Base-by-base conservation (phyloP, 2,329 filamentous ascomycete genomes). In the Fusarium longipes region DNA sequence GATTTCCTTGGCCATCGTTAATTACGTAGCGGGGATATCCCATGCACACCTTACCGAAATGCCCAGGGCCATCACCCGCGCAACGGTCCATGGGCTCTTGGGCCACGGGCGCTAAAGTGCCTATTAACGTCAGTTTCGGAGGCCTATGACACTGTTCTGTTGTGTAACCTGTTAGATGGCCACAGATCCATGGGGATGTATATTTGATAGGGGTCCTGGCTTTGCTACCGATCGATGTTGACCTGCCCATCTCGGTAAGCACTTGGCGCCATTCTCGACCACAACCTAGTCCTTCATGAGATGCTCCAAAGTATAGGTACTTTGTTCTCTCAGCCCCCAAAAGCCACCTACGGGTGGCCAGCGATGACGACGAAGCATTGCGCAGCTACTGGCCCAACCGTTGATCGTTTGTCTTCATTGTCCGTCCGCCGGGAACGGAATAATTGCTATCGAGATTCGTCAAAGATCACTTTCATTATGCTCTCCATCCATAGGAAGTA, bases 241-340 rank as follows among this genome's bases (percentile, higher is more conserved):
- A 65, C 65, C 65, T 67, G 65, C 65, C 65, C 65, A 50, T 66
- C 65, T 62, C 43, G 65, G 65, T 44, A 68, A 68, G 65, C 29
- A 33, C 44, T 63, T 52, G 53, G 48, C 30, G 32, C 42, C 43
- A 44, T 54, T 52, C 35, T 43, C 32, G 27, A 39, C 24, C 40
- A 33, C 22, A n/a, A 45, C 36, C 20, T 17, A 39, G 55, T 33
- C 25, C 17, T 45, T 24, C 17, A 15, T 27, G 24, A 43, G 40
- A 43, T 43, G 32, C 24, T 12, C 10, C 2, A 11, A 57, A 47
- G 65, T 68, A 68, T 6, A 42, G 50, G 47, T 68, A 68, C 65
- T 58, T 63, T 12, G 25, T 24, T 5, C 14, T 47, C 47, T 54
- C 44, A 44, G 57, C 57, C 63, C 58, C 58, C 48, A 32, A 44